Percentiles rank a stretch among this genome's conserved stretches.
phyloP scores from a whole-genome alignment of 1,284 basidiomycete genomes.

The Leccinum colubrinum region DNA sequence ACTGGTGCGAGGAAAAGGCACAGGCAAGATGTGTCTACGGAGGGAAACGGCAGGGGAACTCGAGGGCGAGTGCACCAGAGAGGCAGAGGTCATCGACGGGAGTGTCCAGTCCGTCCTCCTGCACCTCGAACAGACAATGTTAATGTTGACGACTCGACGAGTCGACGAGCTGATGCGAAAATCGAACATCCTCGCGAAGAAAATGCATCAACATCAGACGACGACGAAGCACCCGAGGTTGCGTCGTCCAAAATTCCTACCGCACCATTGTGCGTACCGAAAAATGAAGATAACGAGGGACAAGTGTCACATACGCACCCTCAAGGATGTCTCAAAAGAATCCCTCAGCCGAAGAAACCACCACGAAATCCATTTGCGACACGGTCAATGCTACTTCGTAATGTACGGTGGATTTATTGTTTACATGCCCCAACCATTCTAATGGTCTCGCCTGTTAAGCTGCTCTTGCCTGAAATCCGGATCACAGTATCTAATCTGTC shows the following conservation, averaged over 20 bases:
- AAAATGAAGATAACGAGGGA: not conserved
- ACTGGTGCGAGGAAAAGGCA: conserved; percentile 38
- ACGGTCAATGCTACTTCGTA: conserved; percentile 68
- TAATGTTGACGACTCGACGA: not conserved
- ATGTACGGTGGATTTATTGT: conserved; percentile 42
- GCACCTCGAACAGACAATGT: conserved; percentile 5
- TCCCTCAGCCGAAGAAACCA: conserved; percentile 50
- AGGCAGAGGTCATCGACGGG: conserved; percentile 31
- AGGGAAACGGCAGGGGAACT: conserved; percentile 3
- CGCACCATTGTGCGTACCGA: conserved; percentile 1
- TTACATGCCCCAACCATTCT: conserved; percentile 9
- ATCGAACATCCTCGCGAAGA: conserved; percentile 2
- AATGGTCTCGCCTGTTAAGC: conserved; percentile 38
- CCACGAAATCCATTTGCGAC: conserved; percentile 68
- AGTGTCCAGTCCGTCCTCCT: conserved; percentile 34
- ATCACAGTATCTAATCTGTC: conserved; percentile 91
- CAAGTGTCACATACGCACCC: not conserved
- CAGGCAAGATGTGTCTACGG: conserved; percentile 21
- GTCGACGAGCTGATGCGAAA: not conserved
- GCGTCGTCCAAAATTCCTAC: conserved; percentile 54
- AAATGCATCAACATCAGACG: conserved; percentile 22
- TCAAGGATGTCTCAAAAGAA: conserved; percentile 26
- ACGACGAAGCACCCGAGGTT: conserved; percentile 56
- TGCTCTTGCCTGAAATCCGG: conserved; percentile 87
- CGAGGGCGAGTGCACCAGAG: conserved; percentile 20